Percentiles rank a stretch among this genome's conserved stretches.
Evolutionary conservation across 2,329 filamentous ascomycete genomes (phyloP).

Genomic region (Colletotrichum tofieldiae): DNA sequence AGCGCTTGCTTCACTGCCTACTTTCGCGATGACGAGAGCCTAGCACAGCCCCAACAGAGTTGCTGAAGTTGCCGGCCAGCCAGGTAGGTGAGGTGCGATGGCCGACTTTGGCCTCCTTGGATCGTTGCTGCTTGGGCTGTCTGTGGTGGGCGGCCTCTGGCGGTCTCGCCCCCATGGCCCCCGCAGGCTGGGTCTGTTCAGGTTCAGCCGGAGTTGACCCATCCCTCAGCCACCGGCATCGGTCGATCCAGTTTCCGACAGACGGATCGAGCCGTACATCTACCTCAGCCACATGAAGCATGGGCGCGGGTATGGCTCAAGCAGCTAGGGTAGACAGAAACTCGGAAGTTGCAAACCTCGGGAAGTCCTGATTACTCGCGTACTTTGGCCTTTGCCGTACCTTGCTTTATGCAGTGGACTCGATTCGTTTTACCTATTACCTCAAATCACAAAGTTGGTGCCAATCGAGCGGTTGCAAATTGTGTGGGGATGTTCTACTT

Average conservation of each 20-base stretch:
- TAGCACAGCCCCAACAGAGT: conserved; percentile 27
- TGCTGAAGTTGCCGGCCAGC: conserved; percentile 13
- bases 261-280: background rate
- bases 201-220: background rate
- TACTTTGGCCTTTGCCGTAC: background rate
- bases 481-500: background rate
- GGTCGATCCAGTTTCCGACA: background rate
- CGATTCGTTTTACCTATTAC: background rate
- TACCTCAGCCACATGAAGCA: background rate
- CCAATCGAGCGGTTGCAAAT: background rate
- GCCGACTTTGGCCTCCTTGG: background rate
- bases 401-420: background rate
- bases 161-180: background rate
- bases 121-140: conserved; percentile 1
- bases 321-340: background rate
- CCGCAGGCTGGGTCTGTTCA: background rate
- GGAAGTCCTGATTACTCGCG: background rate
- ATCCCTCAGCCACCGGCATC: background rate
- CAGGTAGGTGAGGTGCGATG: background rate
- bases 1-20: conserved; percentile 7
- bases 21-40: conserved; percentile 13
- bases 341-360: background rate
- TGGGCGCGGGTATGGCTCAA: background rate
- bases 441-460: background rate
- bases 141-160: conserved; percentile 5